phyloP scores from a whole-genome alignment of 768 basidiomycete species.

The Tricholoma sp. region DNA sequence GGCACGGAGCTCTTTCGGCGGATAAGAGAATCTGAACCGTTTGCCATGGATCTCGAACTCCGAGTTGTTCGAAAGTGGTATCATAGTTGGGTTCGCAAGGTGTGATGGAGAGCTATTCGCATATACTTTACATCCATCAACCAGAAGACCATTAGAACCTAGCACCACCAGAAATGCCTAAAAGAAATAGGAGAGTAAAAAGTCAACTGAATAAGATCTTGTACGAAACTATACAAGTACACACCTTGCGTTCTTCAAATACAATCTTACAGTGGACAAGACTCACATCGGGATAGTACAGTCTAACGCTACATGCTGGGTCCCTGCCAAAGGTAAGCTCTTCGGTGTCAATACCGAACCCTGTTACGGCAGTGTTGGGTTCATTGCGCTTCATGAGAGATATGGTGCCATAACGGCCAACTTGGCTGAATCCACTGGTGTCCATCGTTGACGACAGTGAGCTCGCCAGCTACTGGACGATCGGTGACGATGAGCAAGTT shows the following conservation, averaged over 20 bases:
- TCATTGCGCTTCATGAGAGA: conserved; percentile 54
- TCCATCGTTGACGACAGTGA: conserved; percentile 27
- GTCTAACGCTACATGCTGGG: conserved; percentile 54
- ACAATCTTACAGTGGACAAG: conserved; percentile 62
- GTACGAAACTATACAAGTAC: conserved; percentile 7
- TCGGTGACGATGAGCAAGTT: background rate
- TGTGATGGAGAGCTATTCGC: conserved; percentile 29
- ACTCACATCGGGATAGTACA: conserved; percentile 64
- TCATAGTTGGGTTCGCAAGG: conserved; percentile 37
- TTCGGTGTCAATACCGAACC: conserved; percentile 69
- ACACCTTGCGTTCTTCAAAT: conserved; percentile 61
- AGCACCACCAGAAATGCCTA: conserved; percentile 67
- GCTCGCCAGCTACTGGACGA: background rate
- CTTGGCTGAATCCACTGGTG: conserved; percentile 38
- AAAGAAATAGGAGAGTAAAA: background rate
- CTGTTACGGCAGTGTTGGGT: conserved; percentile 44
- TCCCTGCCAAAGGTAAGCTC: conserved; percentile 67
- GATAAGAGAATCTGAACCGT: conserved; percentile 68
- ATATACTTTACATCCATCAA: conserved; percentile 61
- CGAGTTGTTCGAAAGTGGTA: conserved; percentile 63
- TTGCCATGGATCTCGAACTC: conserved; percentile 66
- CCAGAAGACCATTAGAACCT: conserved; percentile 48
- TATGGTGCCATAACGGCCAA: conserved; percentile 65
- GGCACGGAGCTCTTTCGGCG: conserved; percentile 64
- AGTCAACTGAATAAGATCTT: background rate